Conservation (phyloP, 73 alveolate genomes). For the Tetrahymena thermophila region DNA sequence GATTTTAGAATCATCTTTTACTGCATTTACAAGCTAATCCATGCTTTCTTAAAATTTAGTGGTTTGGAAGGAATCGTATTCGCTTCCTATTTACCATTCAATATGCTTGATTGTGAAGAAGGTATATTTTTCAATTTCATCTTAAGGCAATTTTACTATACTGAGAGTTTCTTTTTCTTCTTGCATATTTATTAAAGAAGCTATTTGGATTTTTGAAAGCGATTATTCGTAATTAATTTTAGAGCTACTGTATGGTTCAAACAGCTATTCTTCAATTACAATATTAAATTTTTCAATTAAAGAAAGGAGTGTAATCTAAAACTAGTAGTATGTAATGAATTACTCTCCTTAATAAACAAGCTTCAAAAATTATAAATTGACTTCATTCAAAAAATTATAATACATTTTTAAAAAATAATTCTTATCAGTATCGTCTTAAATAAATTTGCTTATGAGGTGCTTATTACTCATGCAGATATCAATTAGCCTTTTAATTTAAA, state of each 20-base stretch:
- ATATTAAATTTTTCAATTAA: background rate
- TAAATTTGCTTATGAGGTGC: background rate
- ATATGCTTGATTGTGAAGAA: background rate
- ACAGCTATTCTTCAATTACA: background rate
- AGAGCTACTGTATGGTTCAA: background rate
- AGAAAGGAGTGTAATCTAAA: background rate
- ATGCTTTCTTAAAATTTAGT: background rate
- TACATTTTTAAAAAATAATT: background rate
- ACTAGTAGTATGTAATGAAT: background rate
- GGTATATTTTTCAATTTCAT: background rate
- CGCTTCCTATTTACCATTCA: background rate
- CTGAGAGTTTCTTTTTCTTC: background rate
- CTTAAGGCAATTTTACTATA: background rate
- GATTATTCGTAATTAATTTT: background rate
- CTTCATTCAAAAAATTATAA: background rate
- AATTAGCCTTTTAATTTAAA: background rate
- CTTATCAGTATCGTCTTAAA: background rate
- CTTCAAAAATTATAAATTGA: background rate
- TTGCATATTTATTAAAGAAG: background rate
- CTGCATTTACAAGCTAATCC: background rate
- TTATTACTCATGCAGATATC: background rate
- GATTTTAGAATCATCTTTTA: background rate
- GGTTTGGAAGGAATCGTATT: background rate
- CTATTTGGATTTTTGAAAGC: background rate
- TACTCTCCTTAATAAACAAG: background rate